Base-by-base conservation (phyloP, 2,329 filamentous ascomycete species). In the Penicillium sp. region DNA sequence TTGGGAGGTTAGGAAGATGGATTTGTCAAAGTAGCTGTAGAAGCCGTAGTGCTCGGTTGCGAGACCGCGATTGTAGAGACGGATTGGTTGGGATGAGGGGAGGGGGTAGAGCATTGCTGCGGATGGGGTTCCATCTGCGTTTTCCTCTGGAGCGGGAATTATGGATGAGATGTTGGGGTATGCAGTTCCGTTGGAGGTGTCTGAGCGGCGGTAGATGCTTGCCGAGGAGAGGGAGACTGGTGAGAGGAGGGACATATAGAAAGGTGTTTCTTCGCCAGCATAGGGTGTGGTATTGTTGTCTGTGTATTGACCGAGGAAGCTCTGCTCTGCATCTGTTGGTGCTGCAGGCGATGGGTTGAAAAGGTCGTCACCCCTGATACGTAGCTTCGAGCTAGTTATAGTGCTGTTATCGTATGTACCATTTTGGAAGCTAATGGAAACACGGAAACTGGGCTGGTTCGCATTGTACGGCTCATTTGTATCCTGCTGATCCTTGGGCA, bases 41-140 rank as follows among this genome's bases (percentile, higher is more conserved):
- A 97, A 97, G 2, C 91, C 91, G 74, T 96, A 97, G 75, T 96
- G 91, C 73, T 97, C 93, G 0, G 88, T 88, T 2, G 83, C 78
- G 29, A 89, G 80, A 19, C 89, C 92, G 21, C 92, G 89, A 72
- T 97, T 91, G 73, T 88, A 97, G 1, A 97, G 83, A 1, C 90
- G 86, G 13, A 97, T 80, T 0, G 91, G 93, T 68, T 97, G 94
- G 59, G 79, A 77, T 0, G 81, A 76, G 0, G 89, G 84, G 8
- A 83, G 79, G 0, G 92, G 90, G 45, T 94, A 84, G 61, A 97
- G 79, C 10, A 83, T 83, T 3, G 90, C 90, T 0, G 89, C 79
- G 1, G 86, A 86, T 0, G 90, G 89, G 1, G 87, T 89, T 44
- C 91, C 90, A 68, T 96, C 87, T 0, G 82, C 65, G 48, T 86